Conservation (phyloP, 2,329 filamentous ascomycete genomes). For the Trichoderma semiorbis region DNA sequence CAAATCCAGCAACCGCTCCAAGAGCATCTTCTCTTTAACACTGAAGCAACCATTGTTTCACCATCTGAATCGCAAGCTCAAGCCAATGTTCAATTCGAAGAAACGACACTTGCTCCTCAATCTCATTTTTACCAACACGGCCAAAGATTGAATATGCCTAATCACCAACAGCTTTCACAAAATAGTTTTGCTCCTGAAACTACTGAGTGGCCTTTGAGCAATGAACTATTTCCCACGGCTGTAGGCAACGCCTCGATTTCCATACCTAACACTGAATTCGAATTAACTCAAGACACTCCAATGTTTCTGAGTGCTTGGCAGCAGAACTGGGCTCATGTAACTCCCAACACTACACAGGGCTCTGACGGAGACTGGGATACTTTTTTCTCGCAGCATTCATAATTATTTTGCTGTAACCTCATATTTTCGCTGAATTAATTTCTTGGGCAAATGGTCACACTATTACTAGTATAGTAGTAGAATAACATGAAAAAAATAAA, state of each 20-base stretch:
- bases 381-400: background rate
- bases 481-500: no score
- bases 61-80: background rate
- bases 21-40: background rate
- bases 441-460: no score
- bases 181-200: background rate
- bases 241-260: background rate
- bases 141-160: background rate
- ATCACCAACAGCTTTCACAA: background rate
- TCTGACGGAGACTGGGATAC: background rate
- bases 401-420: no score
- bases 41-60: background rate
- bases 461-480: no score
- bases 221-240: background rate
- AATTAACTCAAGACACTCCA: background rate
- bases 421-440: background rate
- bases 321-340: background rate
- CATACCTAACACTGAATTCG: background rate
- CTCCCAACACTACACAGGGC: background rate
- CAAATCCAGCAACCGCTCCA: background rate
- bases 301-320: background rate
- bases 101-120: background rate
- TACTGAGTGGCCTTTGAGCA: background rate
- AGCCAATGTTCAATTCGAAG: background rate
- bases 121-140: background rate